Base-by-base conservation (phyloP, 768 basidiomycete species). In the Rossbeevera mucosa region DNA sequence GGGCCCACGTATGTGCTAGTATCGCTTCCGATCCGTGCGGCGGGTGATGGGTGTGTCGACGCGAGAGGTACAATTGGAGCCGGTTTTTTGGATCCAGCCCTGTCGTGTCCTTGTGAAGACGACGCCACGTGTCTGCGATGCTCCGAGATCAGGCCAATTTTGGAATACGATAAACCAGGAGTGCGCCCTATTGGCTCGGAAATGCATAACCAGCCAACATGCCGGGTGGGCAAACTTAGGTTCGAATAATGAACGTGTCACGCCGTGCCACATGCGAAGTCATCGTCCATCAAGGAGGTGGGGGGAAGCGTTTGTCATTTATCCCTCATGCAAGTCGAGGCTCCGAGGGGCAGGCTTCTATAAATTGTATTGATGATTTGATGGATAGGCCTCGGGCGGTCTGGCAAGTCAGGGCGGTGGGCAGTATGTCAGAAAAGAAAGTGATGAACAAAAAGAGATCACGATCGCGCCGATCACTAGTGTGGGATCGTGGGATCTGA, bases 361-460 rank as follows among this genome's bases (percentile, higher is more conserved):
- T 50, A 47, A 48, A 36, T 54, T 50, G 47, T 20, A 29, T 45
- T 45, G 53, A 57, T 53, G 54, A 21, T 41, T 40, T 26, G 36
- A 41, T 56, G 44, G n/a, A 36, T 36, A 4, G 33, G n/a, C 33
- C 33, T 36, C 33, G n/a, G 31, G 33, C n/a, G n/a, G n/a, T 7
- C n/a, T 36, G 33, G 33, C 33, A 25, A 21, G n/a, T 18, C 41
- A 59, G 55, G 53, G 60, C 26, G 47, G 18, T 41, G 55, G 57
- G 50, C 33, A 43, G 42, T 36, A 22, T 25, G 40, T 41, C n/a
- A 44, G 44, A 33, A 61, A 51, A 53, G 16, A 8, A 36, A 36
- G 33, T 36, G 33, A 36, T 9, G 47, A 22, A 48, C 26, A 45
- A 29, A 38, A 41, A 42, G 44, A 18, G 24, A 48, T 43, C 31